These are phyloP conservation scores for Rosa chinensis DNA, from an alignment of 306 rosid genomes.

Conservation along the genomic window DNA sequence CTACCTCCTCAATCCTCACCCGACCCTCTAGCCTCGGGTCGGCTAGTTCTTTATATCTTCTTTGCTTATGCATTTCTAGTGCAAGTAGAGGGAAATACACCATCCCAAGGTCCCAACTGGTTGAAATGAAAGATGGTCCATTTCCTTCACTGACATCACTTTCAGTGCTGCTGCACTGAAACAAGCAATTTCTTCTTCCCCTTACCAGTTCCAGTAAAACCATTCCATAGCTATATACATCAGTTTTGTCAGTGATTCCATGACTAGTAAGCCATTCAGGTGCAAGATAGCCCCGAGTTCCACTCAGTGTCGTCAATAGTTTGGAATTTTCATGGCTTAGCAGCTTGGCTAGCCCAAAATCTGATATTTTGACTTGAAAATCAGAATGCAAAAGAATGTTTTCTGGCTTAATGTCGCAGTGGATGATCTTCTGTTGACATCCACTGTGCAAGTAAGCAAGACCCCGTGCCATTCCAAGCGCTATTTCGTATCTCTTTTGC, in stretches of 20 bases:
- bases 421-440: slow-evolving; percentile 60
- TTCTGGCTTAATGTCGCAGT: slow-evolving; percentile 68
- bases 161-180: not conserved
- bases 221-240: slow-evolving; percentile 29
- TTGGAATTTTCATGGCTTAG: slow-evolving; percentile 53
- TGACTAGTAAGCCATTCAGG: slow-evolving; percentile 68
- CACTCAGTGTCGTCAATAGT: slow-evolving; percentile 61
- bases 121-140: not conserved
- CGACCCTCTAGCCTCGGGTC: slow-evolving; percentile 29
- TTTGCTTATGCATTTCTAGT: slow-evolving; percentile 30
- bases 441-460: slow-evolving; percentile 53
- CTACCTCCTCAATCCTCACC: slow-evolving; percentile 12
- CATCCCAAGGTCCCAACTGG: not conserved
- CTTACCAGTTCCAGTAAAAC: slow-evolving; percentile 24
- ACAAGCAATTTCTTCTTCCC: slow-evolving; percentile 19
- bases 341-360: slow-evolving; percentile 61
- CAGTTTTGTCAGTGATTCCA: slow-evolving; percentile 38
- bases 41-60: slow-evolving; percentile 20
- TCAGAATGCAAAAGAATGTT: slow-evolving; percentile 51
- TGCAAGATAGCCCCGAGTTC: slow-evolving; percentile 68
- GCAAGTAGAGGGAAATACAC: slow-evolving; percentile 27
- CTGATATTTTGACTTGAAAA: slow-evolving; percentile 45
- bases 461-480: slow-evolving; percentile 54
- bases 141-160: not conserved
- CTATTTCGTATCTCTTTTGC: slow-evolving; percentile 33